phyloP scores from a whole-genome alignment of 345 rosid genomes.

The Anastatica hierochuntica region DNA sequence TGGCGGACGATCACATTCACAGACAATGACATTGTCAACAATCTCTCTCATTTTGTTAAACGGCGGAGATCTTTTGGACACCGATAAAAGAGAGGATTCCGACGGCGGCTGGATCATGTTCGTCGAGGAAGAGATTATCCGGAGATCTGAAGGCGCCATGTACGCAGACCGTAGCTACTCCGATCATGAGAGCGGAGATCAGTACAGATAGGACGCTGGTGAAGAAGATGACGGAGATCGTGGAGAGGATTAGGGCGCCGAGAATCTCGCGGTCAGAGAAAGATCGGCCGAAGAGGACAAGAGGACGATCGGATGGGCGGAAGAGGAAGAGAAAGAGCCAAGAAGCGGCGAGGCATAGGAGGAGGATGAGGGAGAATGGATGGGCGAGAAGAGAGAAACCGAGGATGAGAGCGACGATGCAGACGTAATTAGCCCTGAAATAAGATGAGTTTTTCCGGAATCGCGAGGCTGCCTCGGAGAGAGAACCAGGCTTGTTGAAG shows the following conservation, averaged over 20 bases:
- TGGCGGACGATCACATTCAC: no score
- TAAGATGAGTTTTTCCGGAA: conserved; percentile 33
- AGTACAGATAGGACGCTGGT: conserved; percentile 51
- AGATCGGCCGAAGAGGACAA: conserved; percentile 41
- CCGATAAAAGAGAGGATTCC: conserved; percentile 54
- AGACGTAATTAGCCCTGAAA: conserved; percentile 34
- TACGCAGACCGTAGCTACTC: conserved; percentile 39
- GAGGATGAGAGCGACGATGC: conserved; percentile 24
- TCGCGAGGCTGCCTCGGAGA: conserved; percentile 26
- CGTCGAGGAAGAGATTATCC: conserved; percentile 54
- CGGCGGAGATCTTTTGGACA: conserved; percentile 37
- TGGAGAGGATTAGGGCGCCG: conserved; percentile 31
- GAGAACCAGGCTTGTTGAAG: conserved; percentile 33
- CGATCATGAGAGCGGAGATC: conserved; percentile 48
- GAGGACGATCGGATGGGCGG: conserved; percentile 58
- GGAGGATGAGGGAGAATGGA: conserved; percentile 51
- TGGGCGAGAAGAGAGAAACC: conserved; percentile 38
- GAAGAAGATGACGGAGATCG: conserved; percentile 42
- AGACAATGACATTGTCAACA: no score
- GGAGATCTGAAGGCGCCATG: conserved; percentile 53
- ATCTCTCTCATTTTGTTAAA: no score
- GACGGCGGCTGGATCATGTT: conserved; percentile 43
- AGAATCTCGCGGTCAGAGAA: conserved; percentile 51
- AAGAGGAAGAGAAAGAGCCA: conserved; percentile 56
- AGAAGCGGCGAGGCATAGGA: conserved; percentile 39